Evolutionary conservation across 305 asterid species (phyloP).

Genomic region (Fraxinus greggii): DNA sequence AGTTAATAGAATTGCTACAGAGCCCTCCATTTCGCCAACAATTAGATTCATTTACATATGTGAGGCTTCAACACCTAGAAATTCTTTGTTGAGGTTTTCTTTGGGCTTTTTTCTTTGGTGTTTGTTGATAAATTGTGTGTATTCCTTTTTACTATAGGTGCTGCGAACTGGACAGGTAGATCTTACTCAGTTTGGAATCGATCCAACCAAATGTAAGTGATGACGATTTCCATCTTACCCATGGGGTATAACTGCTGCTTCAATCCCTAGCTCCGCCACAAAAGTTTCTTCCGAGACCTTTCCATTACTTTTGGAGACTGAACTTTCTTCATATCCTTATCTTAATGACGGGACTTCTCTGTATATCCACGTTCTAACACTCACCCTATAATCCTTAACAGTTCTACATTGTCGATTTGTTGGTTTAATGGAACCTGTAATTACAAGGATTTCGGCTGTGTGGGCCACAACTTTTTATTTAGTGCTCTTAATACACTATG

Average conservation of each 20-base stretch:
- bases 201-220: constrained; percentile 79
- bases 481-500: background rate
- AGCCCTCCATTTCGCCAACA: constrained; percentile 96
- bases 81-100: background rate
- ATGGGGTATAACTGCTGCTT: background rate
- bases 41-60: constrained; percentile 89
- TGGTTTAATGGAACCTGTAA: background rate
- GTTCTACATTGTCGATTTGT: background rate
- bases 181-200: constrained; percentile 84
- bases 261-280: background rate
- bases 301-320: background rate
- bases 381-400: background rate
- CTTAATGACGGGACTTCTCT: background rate
- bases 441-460: background rate
- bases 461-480: background rate
- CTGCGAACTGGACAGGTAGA: constrained; percentile 95
- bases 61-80: constrained; percentile 37
- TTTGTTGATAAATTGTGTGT: constrained; percentile 3
- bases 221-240: background rate
- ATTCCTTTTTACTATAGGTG: constrained; percentile 48
- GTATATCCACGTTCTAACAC: background rate
- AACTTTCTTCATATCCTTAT: background rate
- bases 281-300: background rate
- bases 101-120: constrained; percentile 1
- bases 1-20: constrained; percentile 75